Conservation (phyloP, 768 basidiomycete genomes). For the Lanmaoa rubissima region DNA sequence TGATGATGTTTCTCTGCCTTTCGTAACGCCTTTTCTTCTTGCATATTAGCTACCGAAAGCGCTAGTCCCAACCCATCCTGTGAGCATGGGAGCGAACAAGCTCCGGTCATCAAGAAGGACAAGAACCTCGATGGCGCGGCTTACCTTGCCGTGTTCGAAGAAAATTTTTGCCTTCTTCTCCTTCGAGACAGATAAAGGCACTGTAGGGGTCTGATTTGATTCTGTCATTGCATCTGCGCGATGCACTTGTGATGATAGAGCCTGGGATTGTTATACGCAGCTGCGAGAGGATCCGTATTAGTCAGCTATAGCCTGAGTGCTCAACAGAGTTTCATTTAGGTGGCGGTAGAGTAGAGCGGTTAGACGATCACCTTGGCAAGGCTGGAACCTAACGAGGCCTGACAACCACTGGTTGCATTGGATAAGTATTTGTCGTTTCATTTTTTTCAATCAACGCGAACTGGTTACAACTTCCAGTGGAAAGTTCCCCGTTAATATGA, state of each 20-base stretch:
- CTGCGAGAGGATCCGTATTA: slow-evolving; percentile 10
- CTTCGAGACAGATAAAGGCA: slow-evolving; percentile 23
- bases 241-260: slow-evolving; percentile 18
- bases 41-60: slow-evolving; percentile 41
- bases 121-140: slow-evolving; percentile 14
- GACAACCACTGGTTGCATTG: slow-evolving; percentile 13
- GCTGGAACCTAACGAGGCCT: slow-evolving; percentile 16
- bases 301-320: slow-evolving; percentile 14
- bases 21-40: slow-evolving; percentile 43
- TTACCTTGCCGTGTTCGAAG: slow-evolving; percentile 34
- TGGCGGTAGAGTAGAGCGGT: not conserved
- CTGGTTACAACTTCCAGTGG: slow-evolving; percentile 8
- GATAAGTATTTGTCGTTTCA: slow-evolving; percentile 7
- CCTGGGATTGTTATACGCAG: slow-evolving; percentile 9
- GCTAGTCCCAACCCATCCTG: slow-evolving; percentile 51
- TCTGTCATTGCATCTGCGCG: slow-evolving; percentile 23
- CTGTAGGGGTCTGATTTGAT: slow-evolving; percentile 25
- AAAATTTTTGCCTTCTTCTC: slow-evolving; percentile 29
- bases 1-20: slow-evolving; percentile 42
- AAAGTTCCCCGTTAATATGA: slow-evolving; percentile 29
- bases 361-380: slow-evolving; percentile 23
- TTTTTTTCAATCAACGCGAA: slow-evolving; percentile 8
- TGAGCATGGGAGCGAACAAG: slow-evolving; percentile 15
- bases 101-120: slow-evolving; percentile 20
- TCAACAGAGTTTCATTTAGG: slow-evolving; percentile 14